A percentile compares a stretch with the other conserved stretches of the same genome.
These are phyloP conservation scores for Arthrobotrys sphaeroides DNA, from an alignment of 2,329 filamentous ascomycete genomes.

Conservation along the genomic window DNA sequence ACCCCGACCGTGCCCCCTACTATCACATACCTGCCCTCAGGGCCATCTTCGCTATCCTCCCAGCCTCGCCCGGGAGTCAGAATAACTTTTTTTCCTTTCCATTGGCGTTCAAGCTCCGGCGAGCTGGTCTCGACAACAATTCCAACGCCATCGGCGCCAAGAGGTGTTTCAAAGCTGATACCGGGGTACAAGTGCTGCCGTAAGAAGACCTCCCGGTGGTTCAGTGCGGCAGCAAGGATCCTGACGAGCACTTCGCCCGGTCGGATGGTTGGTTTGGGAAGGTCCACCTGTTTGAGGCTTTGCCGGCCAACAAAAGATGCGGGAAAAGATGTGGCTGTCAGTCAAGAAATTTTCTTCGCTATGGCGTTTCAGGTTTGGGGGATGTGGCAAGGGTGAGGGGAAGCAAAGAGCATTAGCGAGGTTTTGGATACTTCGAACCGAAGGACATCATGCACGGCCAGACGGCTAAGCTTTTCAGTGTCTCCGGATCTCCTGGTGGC, in stretches of 20 bases:
- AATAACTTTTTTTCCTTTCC: conserved; percentile 76
- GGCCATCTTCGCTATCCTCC: conserved; percentile 75
- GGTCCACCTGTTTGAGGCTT: conserved; percentile 69
- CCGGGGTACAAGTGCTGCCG: conserved; percentile 90
- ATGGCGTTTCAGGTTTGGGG: conserved; percentile 32
- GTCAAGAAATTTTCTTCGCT: conserved; percentile 19
- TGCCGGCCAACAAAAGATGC: conserved; percentile 14
- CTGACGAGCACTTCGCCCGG: conserved; percentile 77
- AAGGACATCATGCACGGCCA: conserved; percentile 34
- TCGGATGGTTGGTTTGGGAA: conserved; percentile 70
- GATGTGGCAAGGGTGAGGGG: conserved; percentile 27
- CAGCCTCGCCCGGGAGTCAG: conserved; percentile 82
- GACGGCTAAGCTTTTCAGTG: conserved; percentile 22
- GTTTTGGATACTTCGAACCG: conserved; percentile 52
- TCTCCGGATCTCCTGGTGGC: conserved; percentile 39
- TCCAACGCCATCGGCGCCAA: conserved; percentile 85
- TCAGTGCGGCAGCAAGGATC: conserved; percentile 82
- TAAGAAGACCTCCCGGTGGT: conserved; percentile 95
- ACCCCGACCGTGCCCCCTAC: conserved; percentile 74
- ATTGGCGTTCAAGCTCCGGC: conserved; percentile 65
- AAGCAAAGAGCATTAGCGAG: conserved; percentile 44
- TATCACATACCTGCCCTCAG: conserved; percentile 74
- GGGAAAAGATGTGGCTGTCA: conserved; percentile 37
- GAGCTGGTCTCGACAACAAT: conserved; percentile 73
- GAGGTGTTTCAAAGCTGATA: conserved; percentile 76